phyloP scores from a whole-genome alignment of 2,329 filamentous ascomycete genomes.

The Celoporthe dispersa region DNA sequence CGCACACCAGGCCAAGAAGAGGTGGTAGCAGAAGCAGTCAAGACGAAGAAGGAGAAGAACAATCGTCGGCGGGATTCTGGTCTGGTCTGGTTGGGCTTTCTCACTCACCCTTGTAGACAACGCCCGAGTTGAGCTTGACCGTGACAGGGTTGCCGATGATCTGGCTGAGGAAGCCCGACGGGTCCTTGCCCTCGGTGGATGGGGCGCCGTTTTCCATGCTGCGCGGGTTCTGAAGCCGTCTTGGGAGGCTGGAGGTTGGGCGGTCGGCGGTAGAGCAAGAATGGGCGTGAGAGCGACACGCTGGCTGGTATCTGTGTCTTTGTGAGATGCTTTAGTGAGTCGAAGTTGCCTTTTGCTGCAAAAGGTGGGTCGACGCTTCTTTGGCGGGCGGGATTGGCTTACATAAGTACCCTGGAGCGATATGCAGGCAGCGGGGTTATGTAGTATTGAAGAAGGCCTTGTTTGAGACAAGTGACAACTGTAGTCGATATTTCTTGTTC shows the following conservation, averaged over 20 bases:
- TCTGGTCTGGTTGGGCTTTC: not conserved
- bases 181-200: slow-evolving; percentile 81
- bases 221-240: not conserved
- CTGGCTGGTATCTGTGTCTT: not conserved
- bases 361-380: not conserved
- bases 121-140: slow-evolving; percentile 97
- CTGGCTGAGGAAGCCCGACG: slow-evolving; percentile 88
- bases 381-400: not conserved
- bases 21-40: not conserved
- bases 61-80: not conserved
- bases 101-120: slow-evolving; percentile 87
- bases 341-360: slow-evolving; percentile 2
- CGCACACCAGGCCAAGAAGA: not conserved
- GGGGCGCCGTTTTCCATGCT: slow-evolving; percentile 76
- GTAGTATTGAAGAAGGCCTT: not conserved
- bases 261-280: too few relatives aligned
- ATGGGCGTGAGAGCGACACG: not conserved
- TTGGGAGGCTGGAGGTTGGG: not conserved
- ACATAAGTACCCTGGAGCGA: not conserved
- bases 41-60: slow-evolving; percentile 25
- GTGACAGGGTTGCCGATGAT: slow-evolving; percentile 94
- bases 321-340: not conserved
- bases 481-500: not conserved
- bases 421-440: slow-evolving; percentile 3
- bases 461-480: not conserved